phyloP scores from a whole-genome alignment of 441 rosid genomes.

The Gossypium trilobum region DNA sequence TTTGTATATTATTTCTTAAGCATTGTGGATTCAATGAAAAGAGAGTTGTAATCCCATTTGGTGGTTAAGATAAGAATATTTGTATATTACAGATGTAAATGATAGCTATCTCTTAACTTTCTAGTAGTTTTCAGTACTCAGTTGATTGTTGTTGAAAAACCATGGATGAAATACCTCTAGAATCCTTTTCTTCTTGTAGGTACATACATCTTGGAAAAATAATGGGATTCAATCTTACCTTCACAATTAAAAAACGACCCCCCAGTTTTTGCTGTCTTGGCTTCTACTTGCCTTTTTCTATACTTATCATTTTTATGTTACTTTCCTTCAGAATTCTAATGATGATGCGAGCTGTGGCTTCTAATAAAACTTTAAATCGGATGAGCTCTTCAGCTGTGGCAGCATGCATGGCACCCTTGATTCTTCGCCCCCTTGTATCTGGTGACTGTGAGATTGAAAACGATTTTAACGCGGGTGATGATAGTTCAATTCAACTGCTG shows the following conservation, averaged over 20 bases:
- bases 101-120: background rate
- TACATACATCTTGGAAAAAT: background rate
- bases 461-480: constrained; percentile 82
- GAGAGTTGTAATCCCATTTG: background rate
- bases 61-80: background rate
- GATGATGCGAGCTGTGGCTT: constrained; percentile 90
- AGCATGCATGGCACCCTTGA: constrained; percentile 99
- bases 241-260: background rate
- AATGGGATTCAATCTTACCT: background rate
- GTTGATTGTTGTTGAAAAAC: background rate
- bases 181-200: background rate
- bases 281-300: constrained; percentile 13
- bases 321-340: constrained; percentile 56
- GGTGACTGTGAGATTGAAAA: constrained; percentile 93
- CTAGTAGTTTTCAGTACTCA: background rate
- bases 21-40: background rate
- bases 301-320: constrained; percentile 1
- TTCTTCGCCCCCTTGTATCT: constrained; percentile 91
- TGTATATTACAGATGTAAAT: background rate
- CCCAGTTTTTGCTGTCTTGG: background rate
- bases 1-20: background rate
- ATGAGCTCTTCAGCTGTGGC: constrained; percentile 98
- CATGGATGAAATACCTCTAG: background rate
- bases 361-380: constrained; percentile 62
- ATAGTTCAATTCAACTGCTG: constrained; percentile 83